Evolutionary conservation across 371 early-diverging fungal species (phyloP), one percentile per base, ranked within the genome.

Genomic region (Smittium mucronatum): DNA sequence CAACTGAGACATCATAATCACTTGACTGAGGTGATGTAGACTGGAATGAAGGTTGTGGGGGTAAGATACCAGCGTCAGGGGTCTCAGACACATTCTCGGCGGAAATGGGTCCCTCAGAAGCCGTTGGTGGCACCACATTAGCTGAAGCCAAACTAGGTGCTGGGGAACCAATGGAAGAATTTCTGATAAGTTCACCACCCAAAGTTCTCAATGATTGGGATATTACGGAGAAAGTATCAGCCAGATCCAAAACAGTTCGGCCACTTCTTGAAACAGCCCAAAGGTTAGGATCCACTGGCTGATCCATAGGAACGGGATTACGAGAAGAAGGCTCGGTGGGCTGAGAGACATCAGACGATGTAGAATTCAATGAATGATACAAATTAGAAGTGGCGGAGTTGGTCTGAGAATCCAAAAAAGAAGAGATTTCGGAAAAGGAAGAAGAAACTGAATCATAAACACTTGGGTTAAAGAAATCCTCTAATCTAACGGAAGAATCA

Each of bases 191-290:
- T 15, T 28, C n/a, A 16, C 31, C 63, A 11, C 63, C 63, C 29
- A 61, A 28, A 28, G 31, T 61, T n/a, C 63, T 61, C 5, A 61
- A n/a, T 33, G 63, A 28, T 33, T 61, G 31, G 29, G 63, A 61
- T 5, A n/a, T 26, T 11, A 26, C 63, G 26, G 16, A 26, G 11
- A 30, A 61, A 28, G n/a, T 16, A 61, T 61, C 63, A 30, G 63
- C 29, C n/a, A 61, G 63, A 61, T 61, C 63, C 11, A 61, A 11
- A 61, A 61, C 15, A 16, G 5, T 33, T 5, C 63, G 29, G 33
- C 63, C 63, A 16, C n/a, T 5, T n/a, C 11, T 11, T 11, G 11
- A 5, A 11, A 30, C 11, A 11, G 26, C 26, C n/a, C 26, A 26
- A 5, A 33, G 26, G 16, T 33, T 16, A 30, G 11, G 5, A 26